Evolutionary conservation across 768 basidiomycete species (phyloP), one percentile per base, ranked within the genome.

Genomic region (Agaricus bisporus): DNA sequence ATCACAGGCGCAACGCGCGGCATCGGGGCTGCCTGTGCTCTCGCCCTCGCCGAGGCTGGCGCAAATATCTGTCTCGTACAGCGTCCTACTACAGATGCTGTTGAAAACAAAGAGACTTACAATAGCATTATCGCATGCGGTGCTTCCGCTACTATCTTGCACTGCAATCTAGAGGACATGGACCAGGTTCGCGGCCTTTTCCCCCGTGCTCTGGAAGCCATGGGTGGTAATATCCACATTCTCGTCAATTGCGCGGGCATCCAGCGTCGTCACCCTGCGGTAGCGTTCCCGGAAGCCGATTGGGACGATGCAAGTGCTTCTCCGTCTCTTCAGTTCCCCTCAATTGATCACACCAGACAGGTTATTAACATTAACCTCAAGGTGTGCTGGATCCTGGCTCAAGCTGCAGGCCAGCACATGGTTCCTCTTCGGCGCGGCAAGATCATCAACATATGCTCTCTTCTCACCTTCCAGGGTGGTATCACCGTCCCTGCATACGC

Each of bases 381-480:
- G 68, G 82, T 91, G 7, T 82, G 80, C 54, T 97, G 87, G 80
- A 77, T 91, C 26, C 85, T 95, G 57, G 84, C 82, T 14, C 88
- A 88, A 68, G 87, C 90, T 47, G 88, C 87, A n/a, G 93, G 91
- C 11, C 74, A 78, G 57, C 94, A 97, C 71, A 95, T 95, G 92
- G 81, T 94, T 10, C 83, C 76, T 50, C 81, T 72, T 61, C 74
- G 67, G 47, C 70, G 73, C 26, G 85, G 85, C 37, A 86, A 86
- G 63, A 85, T 89, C 61, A 85, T 89, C 72, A 87, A 86, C 68
- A 77, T 87, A 53, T 82, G 79, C 43, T 82, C 80, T 29, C 68
- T 83, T n/a, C 70, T 81, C 25, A 78, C 77, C 5, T 82, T 77
- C 68, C 80, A 83, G 63, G 82, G 80, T 50, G 85, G 83, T 25